Evolutionary conservation across 352 stramenopile species (phyloP), one percentile per base, ranked within the genome.

Genomic region (Pelagophyceae sp.): DNA sequence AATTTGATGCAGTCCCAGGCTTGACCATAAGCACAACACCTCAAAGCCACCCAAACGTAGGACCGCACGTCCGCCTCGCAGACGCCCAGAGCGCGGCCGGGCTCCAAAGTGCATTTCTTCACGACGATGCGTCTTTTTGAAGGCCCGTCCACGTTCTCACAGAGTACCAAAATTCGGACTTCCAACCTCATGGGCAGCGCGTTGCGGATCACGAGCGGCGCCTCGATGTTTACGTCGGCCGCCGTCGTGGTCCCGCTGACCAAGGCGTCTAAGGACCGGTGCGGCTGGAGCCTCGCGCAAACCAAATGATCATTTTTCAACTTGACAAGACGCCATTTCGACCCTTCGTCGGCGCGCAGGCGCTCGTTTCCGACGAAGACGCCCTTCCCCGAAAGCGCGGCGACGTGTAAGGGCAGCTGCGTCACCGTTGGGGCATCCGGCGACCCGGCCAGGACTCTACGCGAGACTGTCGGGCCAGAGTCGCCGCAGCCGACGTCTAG

Each of bases 71-170:
- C 67, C 35, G 38, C 67, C 67, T 51, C 33, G 35, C 19, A 11
- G 35, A 74, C 67, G 67, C 35, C 67, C 15, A 74, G 35, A 2
- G 15, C 11, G 25, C 11, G 35, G 2, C 67, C 67, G 27, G 17
- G 6, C 35, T 51, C 67, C n/a, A 71, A 11, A 2, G 25, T 17
- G 2, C 3, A 27, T 1, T 31, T 27, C 61, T 31, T 27, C 35
- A 58, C 67, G 67, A 71, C 61, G 61, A 71, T n/a, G 54, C 54
- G 61, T 65, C 58, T 27, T 65, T 27, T 65, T 65, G 58, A 65
- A 27, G 6, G 6, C 58, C 15, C 58, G 58, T 6, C 20, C 58
- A 27, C 20, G 3, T 15, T n/a, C 29, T 35, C 29, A 17, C 1
- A 0, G 35, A 58, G 67, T 1, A 23, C 35, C 15, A 74, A 3